Evolutionary conservation across 1,284 basidiomycete species (phyloP).

Genomic region (Cryptococcus hybrid): DNA sequence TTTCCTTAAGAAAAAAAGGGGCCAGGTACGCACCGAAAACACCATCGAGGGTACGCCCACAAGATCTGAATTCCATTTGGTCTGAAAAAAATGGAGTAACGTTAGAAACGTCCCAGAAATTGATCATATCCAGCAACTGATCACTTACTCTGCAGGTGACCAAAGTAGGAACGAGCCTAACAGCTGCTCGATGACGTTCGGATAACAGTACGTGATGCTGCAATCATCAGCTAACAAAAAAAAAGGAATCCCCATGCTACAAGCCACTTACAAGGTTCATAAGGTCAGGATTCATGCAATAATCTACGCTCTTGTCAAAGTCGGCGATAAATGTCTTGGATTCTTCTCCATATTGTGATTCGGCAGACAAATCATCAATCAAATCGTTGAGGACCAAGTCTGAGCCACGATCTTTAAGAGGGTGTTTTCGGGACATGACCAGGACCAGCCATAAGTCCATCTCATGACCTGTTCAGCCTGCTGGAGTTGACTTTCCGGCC

Average conservation of each 20-base stretch:
- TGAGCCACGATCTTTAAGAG: conserved; percentile 25
- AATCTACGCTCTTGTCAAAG: conserved; percentile 30
- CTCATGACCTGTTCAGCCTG: conserved; percentile 32
- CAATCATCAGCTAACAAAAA: neutral
- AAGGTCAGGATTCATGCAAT: conserved; percentile 40
- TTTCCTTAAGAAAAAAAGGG: too few relatives aligned
- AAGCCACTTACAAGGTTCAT: conserved; percentile 24
- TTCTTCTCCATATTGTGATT: neutral
- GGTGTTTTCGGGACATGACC: conserved; percentile 35
- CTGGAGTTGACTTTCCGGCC: conserved; percentile 28
- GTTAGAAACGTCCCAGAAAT: conserved; percentile 2
- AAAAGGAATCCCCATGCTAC: neutral
- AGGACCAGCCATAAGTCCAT: conserved; percentile 39
- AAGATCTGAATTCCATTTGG: conserved; percentile 34
- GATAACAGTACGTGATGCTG: conserved; percentile 26
- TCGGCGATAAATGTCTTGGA: conserved; percentile 39
- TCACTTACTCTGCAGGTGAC: conserved; percentile 13
- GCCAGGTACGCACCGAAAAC: conserved; percentile 23
- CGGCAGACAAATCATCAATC: neutral
- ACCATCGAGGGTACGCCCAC: conserved; percentile 37
- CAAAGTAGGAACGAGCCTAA: conserved; percentile 21
- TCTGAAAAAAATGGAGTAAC: conserved; percentile 5
- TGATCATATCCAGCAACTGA: conserved; percentile 7
- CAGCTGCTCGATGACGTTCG: conserved; percentile 19
- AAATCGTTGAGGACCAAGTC: conserved; percentile 36